Evolutionary conservation across 805 yeast genomes (phyloP).

Genomic region (Kuraishia piskuri): DNA sequence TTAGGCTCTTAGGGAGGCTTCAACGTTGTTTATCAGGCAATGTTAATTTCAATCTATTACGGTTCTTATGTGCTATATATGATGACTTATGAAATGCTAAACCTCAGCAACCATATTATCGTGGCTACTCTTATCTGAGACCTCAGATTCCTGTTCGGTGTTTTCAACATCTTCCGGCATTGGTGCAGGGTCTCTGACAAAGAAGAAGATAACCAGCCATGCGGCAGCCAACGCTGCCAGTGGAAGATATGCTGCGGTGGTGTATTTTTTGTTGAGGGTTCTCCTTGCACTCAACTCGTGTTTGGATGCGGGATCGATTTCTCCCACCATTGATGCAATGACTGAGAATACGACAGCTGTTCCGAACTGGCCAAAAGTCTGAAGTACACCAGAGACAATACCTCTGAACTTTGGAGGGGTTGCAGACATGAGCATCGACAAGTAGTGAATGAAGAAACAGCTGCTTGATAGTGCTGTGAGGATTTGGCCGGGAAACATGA

Average conservation of each 20-base stretch:
- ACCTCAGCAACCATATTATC: not conserved
- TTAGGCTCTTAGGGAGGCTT: no score
- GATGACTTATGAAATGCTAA: not conserved
- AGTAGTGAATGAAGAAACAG: not conserved
- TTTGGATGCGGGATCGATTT: not conserved
- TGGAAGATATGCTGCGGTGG: not conserved
- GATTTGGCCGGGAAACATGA: not conserved
- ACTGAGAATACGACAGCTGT: slow-evolving; percentile 20
- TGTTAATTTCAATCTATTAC: not conserved
- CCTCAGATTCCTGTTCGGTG: no score
- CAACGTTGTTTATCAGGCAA: no score
- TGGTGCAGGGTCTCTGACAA: not conserved
- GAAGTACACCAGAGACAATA: slow-evolving; percentile 26
- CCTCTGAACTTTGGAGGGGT: slow-evolving; percentile 31
- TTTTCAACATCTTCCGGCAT: not conserved
- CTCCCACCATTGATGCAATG: slow-evolving; percentile 18
- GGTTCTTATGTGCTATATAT: not conserved
- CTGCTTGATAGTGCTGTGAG: not conserved
- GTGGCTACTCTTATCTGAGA: not conserved
- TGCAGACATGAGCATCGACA: slow-evolving; percentile 2
- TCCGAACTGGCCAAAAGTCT: slow-evolving; percentile 27
- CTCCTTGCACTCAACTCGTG: not conserved
- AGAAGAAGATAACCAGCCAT: not conserved
- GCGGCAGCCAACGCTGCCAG: not conserved
- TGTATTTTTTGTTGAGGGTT: not conserved